A percentile compares a stretch with the other conserved stretches of the same genome.
Conservation (phyloP, 2,329 filamentous ascomycete species). For the Xylaria sp. region DNA sequence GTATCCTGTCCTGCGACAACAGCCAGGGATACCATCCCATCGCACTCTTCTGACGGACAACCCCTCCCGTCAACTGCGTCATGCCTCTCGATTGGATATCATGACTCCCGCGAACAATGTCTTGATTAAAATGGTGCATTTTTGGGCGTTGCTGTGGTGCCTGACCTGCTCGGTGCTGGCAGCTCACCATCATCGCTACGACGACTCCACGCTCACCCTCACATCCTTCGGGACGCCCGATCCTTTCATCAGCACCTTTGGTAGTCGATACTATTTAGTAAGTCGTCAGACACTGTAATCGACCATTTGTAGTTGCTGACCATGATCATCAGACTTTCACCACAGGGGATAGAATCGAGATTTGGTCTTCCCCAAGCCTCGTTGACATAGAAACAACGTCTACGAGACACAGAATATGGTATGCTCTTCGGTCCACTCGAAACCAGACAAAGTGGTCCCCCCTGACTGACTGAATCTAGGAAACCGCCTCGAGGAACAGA, state of each 20-base stretch:
- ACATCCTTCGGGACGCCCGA: constrained; percentile 31
- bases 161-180: constrained; percentile 14
- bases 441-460: too few relatives aligned
- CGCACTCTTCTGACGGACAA: neutral
- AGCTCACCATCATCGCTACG: constrained; percentile 23
- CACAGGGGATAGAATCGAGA: constrained; percentile 30
- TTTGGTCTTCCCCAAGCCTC: constrained; percentile 30
- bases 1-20: neutral
- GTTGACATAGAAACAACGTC: constrained; percentile 27
- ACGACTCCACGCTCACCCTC: constrained; percentile 30
- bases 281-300: neutral
- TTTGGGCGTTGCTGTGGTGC: constrained; percentile 21
- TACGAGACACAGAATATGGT: constrained; percentile 30
- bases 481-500: constrained; percentile 28
- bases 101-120: constrained; percentile 10
- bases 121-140: constrained; percentile 18
- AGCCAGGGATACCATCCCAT: neutral
- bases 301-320: constrained; percentile 3
- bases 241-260: constrained; percentile 27
- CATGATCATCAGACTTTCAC: constrained; percentile 31
- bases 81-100: constrained; percentile 5
- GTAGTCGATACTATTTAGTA: constrained; percentile 29
- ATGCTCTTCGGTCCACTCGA: neutral
- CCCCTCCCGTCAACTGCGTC: neutral
- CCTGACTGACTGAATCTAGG: constrained; percentile 20